Percentiles rank a stretch among this genome's conserved stretches.
Conservation (phyloP, 2,329 filamentous ascomycete species). For the Pseudonectria foliicola region DNA sequence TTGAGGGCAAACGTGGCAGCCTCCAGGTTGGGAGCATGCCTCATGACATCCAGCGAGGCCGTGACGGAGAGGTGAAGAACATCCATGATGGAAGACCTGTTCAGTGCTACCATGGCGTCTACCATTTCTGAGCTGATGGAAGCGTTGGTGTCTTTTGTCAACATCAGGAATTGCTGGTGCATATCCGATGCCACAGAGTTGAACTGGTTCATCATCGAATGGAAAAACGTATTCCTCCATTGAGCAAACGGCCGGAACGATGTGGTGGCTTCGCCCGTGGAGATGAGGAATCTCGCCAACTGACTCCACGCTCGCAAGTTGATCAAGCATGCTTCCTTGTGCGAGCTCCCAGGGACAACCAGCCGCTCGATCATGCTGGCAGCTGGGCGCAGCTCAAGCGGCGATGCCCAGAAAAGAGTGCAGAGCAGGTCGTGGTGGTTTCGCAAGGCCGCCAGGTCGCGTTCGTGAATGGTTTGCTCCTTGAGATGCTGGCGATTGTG, state of each 20-base stretch:
- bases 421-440: slow-evolving; percentile 64
- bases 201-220: slow-evolving; percentile 51
- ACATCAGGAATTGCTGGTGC: slow-evolving; percentile 44
- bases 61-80: slow-evolving; percentile 41
- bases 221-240: slow-evolving; percentile 52
- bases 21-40: slow-evolving; percentile 36
- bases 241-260: slow-evolving; percentile 39
- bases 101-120: slow-evolving; percentile 42
- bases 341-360: slow-evolving; percentile 51
- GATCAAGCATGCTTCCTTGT: slow-evolving; percentile 60
- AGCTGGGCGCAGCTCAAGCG: slow-evolving; percentile 45
- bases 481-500: slow-evolving; percentile 58
- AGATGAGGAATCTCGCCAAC: slow-evolving; percentile 51
- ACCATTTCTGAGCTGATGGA: slow-evolving; percentile 38
- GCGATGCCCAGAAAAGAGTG: slow-evolving; percentile 59
- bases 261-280: slow-evolving; percentile 36
- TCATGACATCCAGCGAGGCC: slow-evolving; percentile 45
- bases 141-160: slow-evolving; percentile 39
- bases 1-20: slow-evolving; percentile 44
- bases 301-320: slow-evolving; percentile 58
- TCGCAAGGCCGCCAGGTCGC: slow-evolving; percentile 55
- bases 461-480: slow-evolving; percentile 51
- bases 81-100: slow-evolving; percentile 47
- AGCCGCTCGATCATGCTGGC: slow-evolving; percentile 51
- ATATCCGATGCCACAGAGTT: slow-evolving; percentile 49